A percentile compares a stretch with the other conserved stretches of the same genome.
Conservation (phyloP, 1,284 basidiomycete genomes). For the Heterobasidion annosum region DNA sequence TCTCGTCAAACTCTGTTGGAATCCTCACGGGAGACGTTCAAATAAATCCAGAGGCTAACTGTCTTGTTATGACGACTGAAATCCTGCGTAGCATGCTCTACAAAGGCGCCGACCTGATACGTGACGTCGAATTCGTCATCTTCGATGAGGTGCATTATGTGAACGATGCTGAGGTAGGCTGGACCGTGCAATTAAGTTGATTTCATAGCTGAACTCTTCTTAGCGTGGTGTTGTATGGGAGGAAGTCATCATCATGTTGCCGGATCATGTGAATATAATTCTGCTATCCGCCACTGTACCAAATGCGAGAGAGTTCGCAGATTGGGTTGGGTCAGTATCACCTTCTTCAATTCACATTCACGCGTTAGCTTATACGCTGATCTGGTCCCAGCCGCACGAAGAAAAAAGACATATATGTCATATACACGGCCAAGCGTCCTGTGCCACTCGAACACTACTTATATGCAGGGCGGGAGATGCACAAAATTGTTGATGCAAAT, state of each 20-base stretch:
- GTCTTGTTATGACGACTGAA: conserved; percentile 98
- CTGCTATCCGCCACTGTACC: conserved; percentile 96
- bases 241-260: conserved; percentile 99
- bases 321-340: conserved; percentile 91
- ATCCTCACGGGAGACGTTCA: conserved; percentile 99
- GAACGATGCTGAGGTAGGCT: conserved; percentile 90
- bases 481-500: conserved; percentile 87
- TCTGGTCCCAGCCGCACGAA: conserved; percentile 75
- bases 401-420: conserved; percentile 99
- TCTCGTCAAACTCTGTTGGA: conserved; percentile 87
- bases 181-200: background rate
- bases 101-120: conserved; percentile 96
- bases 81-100: conserved; percentile 98
- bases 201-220: background rate
- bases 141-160: conserved; percentile 99
- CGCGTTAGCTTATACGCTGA: conserved; percentile 2
- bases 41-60: conserved; percentile 97
- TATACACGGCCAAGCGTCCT: conserved; percentile 93
- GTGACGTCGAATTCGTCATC: conserved; percentile 99
- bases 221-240: conserved; percentile 99
- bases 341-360: background rate
- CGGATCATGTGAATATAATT: conserved; percentile 95
- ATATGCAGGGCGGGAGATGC: conserved; percentile 86
- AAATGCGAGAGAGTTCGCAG: conserved; percentile 97
- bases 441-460: conserved; percentile 97